Evolutionary conservation across 805 yeast species (phyloP), one percentile per base, ranked within the genome.

Genomic region (Saccharomycopsis javanensis): DNA sequence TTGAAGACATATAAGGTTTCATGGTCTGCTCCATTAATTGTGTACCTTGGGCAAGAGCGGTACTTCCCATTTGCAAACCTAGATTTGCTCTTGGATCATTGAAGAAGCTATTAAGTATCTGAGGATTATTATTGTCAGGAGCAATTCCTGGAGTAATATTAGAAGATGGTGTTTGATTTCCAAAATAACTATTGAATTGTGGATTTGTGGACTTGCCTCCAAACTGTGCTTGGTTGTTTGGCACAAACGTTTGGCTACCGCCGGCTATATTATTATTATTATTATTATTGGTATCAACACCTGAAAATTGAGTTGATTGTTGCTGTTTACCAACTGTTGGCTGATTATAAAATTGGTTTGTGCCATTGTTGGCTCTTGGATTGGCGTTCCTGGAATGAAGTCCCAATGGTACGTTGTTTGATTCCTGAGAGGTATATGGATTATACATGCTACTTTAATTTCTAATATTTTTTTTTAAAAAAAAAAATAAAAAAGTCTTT

Each of bases 41-140:
- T 64, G 87, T 88, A 25, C 94, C 88, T 31, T 88, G 86, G 62
- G 81, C 80, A 58, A 94, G 79, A 1, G 97, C 96, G 55, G 80
- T 80, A 65, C 88, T 86, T 35, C 97, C 96, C 61, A 91, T 80
- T 65, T 89, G 96, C 27, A 91, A 79, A 1, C 97, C 96, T 77
- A 90, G 78, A 57, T 86, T 81, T 0, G 96, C 81, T 15, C 88
- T 79, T 34, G 96, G 91, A 67, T 88, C 96, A 62, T 78, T 80
- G 68, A 89, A 78, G 62, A 88, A 75, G 60, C 73, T 69, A 48
- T 52, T 52, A 20, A 42, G 48, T 42, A 42, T 42, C 48, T 42
- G 48, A 13, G 48, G 48, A 42, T 42, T 42, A 2, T n/a, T 28
- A 20, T 5, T n/a, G 28, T 11, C 18, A 4, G 46, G 3, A 18